A percentile compares a stretch with the other conserved stretches of the same genome.
phyloP scores from a whole-genome alignment of 2,329 filamentous ascomycete species.

The Xylariaceae sp. region DNA sequence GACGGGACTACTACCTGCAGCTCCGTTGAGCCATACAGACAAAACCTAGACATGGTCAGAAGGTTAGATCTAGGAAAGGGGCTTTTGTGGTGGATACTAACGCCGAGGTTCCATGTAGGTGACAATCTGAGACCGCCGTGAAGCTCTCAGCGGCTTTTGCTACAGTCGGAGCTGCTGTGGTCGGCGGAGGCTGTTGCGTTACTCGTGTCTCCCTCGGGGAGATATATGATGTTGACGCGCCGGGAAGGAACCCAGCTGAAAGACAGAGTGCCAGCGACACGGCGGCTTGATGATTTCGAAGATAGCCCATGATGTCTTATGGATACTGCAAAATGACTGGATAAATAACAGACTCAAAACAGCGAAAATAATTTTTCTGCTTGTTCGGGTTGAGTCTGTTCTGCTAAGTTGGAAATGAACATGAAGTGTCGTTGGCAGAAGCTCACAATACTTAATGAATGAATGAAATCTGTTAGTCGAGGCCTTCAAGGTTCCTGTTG shows the following conservation, averaged over 20 bases:
- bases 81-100: slow-evolving; percentile 32
- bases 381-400: too few species aligned
- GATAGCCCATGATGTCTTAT: not conserved
- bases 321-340: too few species aligned
- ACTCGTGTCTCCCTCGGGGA: not conserved
- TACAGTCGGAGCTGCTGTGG: slow-evolving; percentile 23
- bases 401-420: too few species aligned
- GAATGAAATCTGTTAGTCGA: too few species aligned
- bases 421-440: too few species aligned
- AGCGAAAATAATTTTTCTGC: not conserved
- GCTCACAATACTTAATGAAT: too few species aligned
- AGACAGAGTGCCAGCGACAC: not conserved
- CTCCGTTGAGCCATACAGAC: slow-evolving; percentile 34
- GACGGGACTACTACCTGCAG: slow-evolving; percentile 36
- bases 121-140: slow-evolving; percentile 56
- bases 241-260: not conserved
- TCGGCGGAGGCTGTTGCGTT: slow-evolving; percentile 10
- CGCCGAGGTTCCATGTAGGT: slow-evolving; percentile 49
- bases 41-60: slow-evolving; percentile 32
- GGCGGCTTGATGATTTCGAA: not conserved
- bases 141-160: slow-evolving; percentile 37
- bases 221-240: slow-evolving; percentile 9
- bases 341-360: not conserved
- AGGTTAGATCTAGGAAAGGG: not conserved
- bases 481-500: too few species aligned